A percentile compares a stretch with the other conserved stretches of the same genome.
These are phyloP conservation scores for Maudiozyma barnettii DNA, from an alignment of 805 yeast genomes.

Conservation along the genomic window DNA sequence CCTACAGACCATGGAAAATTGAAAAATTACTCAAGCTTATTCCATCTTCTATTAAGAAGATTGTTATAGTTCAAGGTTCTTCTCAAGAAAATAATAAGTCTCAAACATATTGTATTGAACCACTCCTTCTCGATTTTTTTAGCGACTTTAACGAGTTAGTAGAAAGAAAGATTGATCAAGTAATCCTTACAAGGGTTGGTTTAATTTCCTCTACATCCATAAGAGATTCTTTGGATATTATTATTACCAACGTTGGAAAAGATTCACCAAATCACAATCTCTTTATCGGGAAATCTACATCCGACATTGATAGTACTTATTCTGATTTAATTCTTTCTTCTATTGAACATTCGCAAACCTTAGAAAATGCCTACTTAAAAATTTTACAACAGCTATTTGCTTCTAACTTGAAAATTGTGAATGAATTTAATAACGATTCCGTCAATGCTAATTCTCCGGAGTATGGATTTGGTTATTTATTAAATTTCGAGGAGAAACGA, in stretches of 20 bases:
- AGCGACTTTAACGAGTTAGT: conserved; percentile 41
- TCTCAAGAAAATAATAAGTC: conserved; percentile 6
- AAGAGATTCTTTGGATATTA: conserved; percentile 35
- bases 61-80: conserved; percentile 63
- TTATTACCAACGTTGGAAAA: conserved; percentile 42
- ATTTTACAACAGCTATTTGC: conserved; percentile 59
- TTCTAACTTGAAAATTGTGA: conserved; percentile 47
- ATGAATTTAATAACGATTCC: conserved; percentile 40
- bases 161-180: conserved; percentile 38
- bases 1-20: conserved; percentile 66
- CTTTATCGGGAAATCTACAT: conserved; percentile 39
- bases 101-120: conserved; percentile 41
- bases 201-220: conserved; percentile 10
- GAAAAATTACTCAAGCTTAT: conserved; percentile 38
- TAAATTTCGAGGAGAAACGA: conserved; percentile 47
- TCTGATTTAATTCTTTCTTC: conserved; percentile 8
- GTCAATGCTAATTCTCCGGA: conserved; percentile 61
- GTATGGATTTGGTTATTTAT: conserved; percentile 72
- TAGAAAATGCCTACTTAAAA: conserved; percentile 71
- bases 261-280: conserved; percentile 53
- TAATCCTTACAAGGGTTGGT: conserved; percentile 45
- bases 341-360: conserved; percentile 37
- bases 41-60: conserved; percentile 45
- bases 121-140: conserved; percentile 68
- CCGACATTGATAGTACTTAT: not conserved